A percentile compares a stretch with the other conserved stretches of the same genome.
Conservation (phyloP, 306 rosid species). For the Biancaea sappan region DNA sequence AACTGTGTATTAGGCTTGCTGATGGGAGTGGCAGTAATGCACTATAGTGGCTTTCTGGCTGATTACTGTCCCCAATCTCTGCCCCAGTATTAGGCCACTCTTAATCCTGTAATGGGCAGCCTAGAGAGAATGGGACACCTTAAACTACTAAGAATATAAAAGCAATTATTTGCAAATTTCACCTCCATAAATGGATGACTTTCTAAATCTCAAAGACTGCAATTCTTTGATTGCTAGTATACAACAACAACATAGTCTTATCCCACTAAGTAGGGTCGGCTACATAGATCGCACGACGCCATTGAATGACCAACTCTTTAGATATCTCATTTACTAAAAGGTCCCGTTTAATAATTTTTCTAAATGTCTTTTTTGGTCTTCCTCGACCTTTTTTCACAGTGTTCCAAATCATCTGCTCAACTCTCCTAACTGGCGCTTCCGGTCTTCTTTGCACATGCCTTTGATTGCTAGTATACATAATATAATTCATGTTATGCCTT, state of each 20-base stretch:
- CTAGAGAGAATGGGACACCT: background rate
- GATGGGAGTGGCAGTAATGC: slow-evolving; percentile 21
- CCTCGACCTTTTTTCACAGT: no score
- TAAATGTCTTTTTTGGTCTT: no score
- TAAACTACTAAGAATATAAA: background rate
- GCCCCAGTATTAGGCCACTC: background rate
- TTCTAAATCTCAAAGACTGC: background rate
- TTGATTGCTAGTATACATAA: background rate
- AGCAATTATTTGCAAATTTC: background rate
- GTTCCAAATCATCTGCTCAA: no score
- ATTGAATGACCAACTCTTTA: no score
- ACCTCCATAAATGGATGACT: background rate
- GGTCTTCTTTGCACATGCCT: no score
- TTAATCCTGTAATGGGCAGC: background rate
- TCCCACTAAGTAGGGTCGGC: no score
- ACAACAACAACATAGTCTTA: no score
- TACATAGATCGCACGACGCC: no score
- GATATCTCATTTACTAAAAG: no score
- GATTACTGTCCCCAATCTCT: background rate
- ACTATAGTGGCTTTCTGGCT: background rate
- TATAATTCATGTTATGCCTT: background rate
- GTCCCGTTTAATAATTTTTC: no score
- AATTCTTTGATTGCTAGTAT: background rate
- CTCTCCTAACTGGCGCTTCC: no score
- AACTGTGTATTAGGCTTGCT: slow-evolving; percentile 7